Percentiles rank a stretch among this genome's conserved stretches.
Conservation (phyloP, 768 basidiomycete genomes). For the Tylopilus sp. region DNA sequence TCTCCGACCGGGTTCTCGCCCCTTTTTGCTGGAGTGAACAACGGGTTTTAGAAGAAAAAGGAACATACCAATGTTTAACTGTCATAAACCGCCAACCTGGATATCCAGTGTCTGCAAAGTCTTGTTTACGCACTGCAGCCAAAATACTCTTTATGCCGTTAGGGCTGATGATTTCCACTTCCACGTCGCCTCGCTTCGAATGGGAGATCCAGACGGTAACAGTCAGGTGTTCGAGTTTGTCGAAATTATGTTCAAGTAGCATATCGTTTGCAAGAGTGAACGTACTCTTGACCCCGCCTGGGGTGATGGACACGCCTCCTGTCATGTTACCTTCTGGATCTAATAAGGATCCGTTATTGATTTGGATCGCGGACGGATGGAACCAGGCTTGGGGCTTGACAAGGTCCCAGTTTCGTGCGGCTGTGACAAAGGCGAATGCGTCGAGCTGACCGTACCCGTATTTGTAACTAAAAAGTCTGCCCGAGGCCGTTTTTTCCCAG, state of each 20-base stretch:
- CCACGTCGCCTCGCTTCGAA: slow-evolving; percentile 81
- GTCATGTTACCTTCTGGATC: slow-evolving; percentile 43
- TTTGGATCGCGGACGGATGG: slow-evolving; percentile 65
- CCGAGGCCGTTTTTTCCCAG: slow-evolving; percentile 77
- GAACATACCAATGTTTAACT: slow-evolving; percentile 87
- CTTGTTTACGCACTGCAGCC: slow-evolving; percentile 65
- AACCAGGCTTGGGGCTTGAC: slow-evolving; percentile 97
- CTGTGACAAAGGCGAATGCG: slow-evolving; percentile 76
- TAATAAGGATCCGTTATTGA: slow-evolving; percentile 56
- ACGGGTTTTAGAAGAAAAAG: not conserved
- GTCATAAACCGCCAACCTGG: slow-evolving; percentile 99
- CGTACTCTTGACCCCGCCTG: slow-evolving; percentile 60
- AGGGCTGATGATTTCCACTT: slow-evolving; percentile 86
- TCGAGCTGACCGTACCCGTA: slow-evolving; percentile 93
- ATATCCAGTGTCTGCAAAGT: slow-evolving; percentile 65
- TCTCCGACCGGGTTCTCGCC: slow-evolving; percentile 87
- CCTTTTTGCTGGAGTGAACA: slow-evolving; percentile 47
- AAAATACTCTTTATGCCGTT: slow-evolving; percentile 82
- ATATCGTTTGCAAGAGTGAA: slow-evolving; percentile 65
- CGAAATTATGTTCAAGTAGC: slow-evolving; percentile 74
- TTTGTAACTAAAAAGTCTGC: slow-evolving; percentile 72
- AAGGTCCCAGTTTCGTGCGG: slow-evolving; percentile 75
- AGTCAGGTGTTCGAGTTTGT: slow-evolving; percentile 88
- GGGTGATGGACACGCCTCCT: slow-evolving; percentile 64
- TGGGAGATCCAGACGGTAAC: slow-evolving; percentile 94